Base-by-base conservation (phyloP, 1,284 basidiomycete species). In the Cryptococcus depauperatus region DNA sequence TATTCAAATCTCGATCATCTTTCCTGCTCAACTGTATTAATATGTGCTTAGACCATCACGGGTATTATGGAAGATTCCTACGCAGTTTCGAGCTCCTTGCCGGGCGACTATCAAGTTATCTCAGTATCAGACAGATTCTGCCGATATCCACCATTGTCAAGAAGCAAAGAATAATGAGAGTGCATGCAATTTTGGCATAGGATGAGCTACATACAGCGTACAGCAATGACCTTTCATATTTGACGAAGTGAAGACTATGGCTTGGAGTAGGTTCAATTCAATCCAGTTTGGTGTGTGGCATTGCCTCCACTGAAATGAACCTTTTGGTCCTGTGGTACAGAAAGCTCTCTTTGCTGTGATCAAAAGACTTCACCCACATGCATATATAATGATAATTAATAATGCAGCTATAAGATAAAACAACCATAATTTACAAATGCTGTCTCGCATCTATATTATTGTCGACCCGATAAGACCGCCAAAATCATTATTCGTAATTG, bases 121-220 rank as follows among this genome's bases (percentile, higher is more conserved):
- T 88, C 83, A 46, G 82, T 93, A 44, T 79, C 83, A 18, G 89
- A 93, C 68, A 77, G 77, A 35, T 85, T 79, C 63, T 93, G 90
- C 71, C 77, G 83, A 50, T 89, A 85, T 69, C 85, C 85, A 22
- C 78, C 77, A n/a, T 48, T 67, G 32, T 38, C 46, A 18, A 43
- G 52, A 41, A 48, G 41, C 18, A 54, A 41, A 11, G 44, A 48
- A 35, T 37, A 19, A 37, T 33, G 32, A 14, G 32, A 33, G 32
- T 33, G 19, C 32, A 33, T 33, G 19, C 32, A 33, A 6, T 7
- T 11, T n/a, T 14, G 32, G 19, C 19, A 9, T 33, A 13, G n/a
- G 32, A 30, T 30, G 32, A n/a, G n/a, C n/a, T n/a, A n/a, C n/a
- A n/a, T n/a, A 30, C 29, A 11, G 29, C 10, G n/a, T 10, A 30